Evolutionary conservation across 106 monocot genomes (phyloP), one percentile per base, ranked within the genome.

Genomic region (Acorus gramineus): DNA sequence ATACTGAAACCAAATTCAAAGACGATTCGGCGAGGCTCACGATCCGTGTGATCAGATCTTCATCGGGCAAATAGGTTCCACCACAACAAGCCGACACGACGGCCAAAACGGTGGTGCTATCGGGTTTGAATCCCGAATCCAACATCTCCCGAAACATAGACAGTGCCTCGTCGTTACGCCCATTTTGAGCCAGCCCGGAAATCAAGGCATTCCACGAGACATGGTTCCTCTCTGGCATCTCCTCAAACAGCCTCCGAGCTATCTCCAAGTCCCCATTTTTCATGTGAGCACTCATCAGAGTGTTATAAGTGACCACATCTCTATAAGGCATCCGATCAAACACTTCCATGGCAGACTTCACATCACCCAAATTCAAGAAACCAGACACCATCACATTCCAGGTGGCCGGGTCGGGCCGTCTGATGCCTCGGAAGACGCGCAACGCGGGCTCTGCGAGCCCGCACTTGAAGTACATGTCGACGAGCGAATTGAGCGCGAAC

Each of bases 331-430:
- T 83, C 43, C 50, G 53, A 47, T 77, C 65, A 46, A 83, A 83
- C 59, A 83, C 5, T 7, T 57, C 53, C 62, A 10, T 8, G 10
- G 72, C 72, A 0, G 47, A 3, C 7, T 6, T 44, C 50, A 73
- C 9, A 54, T 73, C 72, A 2, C 73, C 69, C 4, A 42, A n/a
- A 7, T 14, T 47, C 52, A 79, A 8, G 7, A 78, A 44, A 4
- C 72, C 74, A 8, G 71, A 50, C 8, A 84, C 46, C 66, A 86
- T 44, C 2, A 78, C 67, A 47, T 84, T 92, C 83, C 81, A 81
- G 14, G 86, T 66, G 13, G 74, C 71, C 4, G 73, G 42, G 50
- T 84, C 69, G 58, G 54, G 57, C 10, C 57, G 14, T 14, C 60
- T 61, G 14, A 83, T 77, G 10, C 14, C 47, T 42, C 65, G 58